phyloP scores from a whole-genome alignment of 305 asterid species.

The Solanum hybrid region DNA sequence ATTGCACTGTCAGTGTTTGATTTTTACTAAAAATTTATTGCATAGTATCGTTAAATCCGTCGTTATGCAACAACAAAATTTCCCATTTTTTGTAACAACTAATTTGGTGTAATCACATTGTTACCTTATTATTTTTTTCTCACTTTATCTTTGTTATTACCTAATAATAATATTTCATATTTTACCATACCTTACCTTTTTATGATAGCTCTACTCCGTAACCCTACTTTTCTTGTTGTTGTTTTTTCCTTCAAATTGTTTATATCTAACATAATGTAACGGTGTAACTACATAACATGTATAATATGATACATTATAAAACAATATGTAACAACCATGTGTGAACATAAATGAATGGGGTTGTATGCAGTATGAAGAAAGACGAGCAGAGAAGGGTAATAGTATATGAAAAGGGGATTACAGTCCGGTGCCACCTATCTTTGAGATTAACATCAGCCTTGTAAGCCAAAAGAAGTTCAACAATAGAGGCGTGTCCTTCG shows the following conservation, averaged over 20 bases:
- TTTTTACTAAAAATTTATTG: background rate
- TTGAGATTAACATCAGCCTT: conserved; percentile 50
- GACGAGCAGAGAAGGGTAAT: background rate
- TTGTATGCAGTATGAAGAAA: background rate
- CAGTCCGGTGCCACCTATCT: conserved; percentile 56
- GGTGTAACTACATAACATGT: background rate
- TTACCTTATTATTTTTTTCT: background rate
- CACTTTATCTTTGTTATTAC: background rate
- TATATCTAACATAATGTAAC: background rate
- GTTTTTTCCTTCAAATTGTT: background rate
- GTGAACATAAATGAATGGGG: background rate
- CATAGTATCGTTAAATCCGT: background rate
- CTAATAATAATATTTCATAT: background rate
- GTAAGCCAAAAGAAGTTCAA: conserved; percentile 57
- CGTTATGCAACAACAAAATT: background rate
- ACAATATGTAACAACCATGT: background rate
- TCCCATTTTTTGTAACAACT: background rate
- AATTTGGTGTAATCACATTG: background rate
- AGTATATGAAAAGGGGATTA: background rate
- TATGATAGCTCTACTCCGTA: background rate
- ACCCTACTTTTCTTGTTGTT: background rate
- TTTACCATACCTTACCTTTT: background rate
- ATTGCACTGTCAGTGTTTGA: background rate
- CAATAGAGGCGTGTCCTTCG: conserved; percentile 59
- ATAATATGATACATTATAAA: too few relatives aligned